Conservation (phyloP, 2,329 filamentous ascomycete genomes). For the Madurella fahalii region DNA sequence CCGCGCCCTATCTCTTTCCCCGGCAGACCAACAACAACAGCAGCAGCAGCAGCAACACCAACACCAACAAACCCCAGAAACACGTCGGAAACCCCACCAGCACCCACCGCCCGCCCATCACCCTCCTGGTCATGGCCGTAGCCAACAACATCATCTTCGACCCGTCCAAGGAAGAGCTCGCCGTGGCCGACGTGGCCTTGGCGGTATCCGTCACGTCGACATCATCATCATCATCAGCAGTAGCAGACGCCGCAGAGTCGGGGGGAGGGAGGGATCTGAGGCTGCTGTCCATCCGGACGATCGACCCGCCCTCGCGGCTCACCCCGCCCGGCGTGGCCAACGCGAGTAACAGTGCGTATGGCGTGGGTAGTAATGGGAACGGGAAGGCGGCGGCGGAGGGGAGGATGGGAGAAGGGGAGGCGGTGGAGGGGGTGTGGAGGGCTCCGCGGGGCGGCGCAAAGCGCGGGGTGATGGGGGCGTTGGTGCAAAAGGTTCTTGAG, state of each 20-base stretch:
- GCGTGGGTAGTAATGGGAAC: slow-evolving; percentile 28
- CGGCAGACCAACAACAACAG: slow-evolving; percentile 29
- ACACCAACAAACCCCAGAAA: background rate
- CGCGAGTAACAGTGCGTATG: slow-evolving; percentile 54
- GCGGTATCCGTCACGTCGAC: slow-evolving; percentile 71
- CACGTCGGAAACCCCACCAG: background rate
- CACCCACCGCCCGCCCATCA: slow-evolving; percentile 69
- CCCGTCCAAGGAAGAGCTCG: slow-evolving; percentile 83
- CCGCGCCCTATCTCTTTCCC: slow-evolving; percentile 72
- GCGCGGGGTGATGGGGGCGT: slow-evolving; percentile 64
- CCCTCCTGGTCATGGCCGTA: slow-evolving; percentile 82
- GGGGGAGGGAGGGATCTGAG: slow-evolving; percentile 43
- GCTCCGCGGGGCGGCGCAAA: slow-evolving; percentile 80
- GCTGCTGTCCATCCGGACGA: slow-evolving; percentile 65
- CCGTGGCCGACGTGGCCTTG: slow-evolving; percentile 84
- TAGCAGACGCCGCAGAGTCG: background rate
- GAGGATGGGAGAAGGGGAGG: slow-evolving; percentile 48
- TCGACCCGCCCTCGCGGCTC: slow-evolving; percentile 69
- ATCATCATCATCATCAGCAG: background rate
- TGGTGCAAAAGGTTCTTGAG: slow-evolving; percentile 73
- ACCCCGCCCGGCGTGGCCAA: slow-evolving; percentile 69
- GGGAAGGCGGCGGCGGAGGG: slow-evolving; percentile 30
- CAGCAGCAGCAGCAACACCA: slow-evolving; percentile 27
- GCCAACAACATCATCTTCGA: slow-evolving; percentile 92
- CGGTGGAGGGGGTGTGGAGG: slow-evolving; percentile 75